phyloP scores from a whole-genome alignment of 176 grass and related monocot genomes.

The Panicum miliaceum region DNA sequence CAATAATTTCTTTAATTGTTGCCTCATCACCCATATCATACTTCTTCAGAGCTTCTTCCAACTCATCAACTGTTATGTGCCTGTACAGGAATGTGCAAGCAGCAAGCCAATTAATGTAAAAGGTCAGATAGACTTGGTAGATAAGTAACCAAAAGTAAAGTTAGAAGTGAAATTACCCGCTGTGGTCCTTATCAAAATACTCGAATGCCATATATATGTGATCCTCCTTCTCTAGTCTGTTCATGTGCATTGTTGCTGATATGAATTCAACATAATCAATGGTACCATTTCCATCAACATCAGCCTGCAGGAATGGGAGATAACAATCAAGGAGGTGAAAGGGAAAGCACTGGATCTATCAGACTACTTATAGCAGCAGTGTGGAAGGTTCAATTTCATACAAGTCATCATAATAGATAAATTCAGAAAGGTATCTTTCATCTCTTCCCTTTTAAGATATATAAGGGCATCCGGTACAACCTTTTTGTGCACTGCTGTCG shows the following conservation, averaged over 20 bases:
- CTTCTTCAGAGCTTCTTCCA: conserved; percentile 90
- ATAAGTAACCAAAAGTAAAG: not conserved
- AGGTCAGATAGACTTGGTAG: not conserved
- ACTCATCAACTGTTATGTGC: conserved; percentile 86
- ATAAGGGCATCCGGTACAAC: not conserved
- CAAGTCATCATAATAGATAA: not conserved
- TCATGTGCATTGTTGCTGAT: conserved; percentile 97
- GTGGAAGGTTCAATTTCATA: not conserved
- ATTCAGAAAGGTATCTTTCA: conserved; percentile 1
- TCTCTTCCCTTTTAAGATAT: conserved; percentile 2
- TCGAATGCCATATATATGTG: conserved; percentile 90
- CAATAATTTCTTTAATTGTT: conserved; percentile 96
- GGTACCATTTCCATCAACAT: conserved; percentile 92
- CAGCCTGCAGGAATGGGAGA: conserved; percentile 65
- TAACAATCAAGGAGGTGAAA: conserved; percentile 26
- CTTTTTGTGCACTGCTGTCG: not conserved
- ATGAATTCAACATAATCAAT: conserved; percentile 98
- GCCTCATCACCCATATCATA: conserved; percentile 94
- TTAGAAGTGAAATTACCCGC: conserved; percentile 64
- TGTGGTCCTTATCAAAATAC: conserved; percentile 94
- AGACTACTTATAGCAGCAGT: conserved; percentile 8
- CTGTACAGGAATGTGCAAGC: conserved; percentile 45
- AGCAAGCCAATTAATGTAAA: conserved; percentile 12
- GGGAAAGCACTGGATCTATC: conserved; percentile 2
- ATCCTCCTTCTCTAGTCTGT: conserved; percentile 88